Evolutionary conservation across 169 alveolate genomes (phyloP), one percentile per base, ranked within the genome.

Genomic region (Ichthyophthirius multifiliis): DNA sequence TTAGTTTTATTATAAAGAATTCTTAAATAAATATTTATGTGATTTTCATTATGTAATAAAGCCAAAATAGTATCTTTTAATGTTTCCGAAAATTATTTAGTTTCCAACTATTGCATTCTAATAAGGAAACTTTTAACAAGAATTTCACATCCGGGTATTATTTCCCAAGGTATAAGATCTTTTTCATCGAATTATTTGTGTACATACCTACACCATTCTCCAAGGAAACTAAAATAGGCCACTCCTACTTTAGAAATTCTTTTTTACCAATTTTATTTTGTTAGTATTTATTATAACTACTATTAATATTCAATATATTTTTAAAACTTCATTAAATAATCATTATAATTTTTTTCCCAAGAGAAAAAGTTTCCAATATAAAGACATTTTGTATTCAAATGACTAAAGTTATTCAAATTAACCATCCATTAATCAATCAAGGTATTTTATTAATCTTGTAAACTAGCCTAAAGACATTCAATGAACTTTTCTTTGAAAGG

Each of bases 81-180:
- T 5, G 91, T 83, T 34, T 90, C 92, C 5, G 95, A 92, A 55
- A 87, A 90, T 27, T 34, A 41, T 18, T 74, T 78, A 34, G 89
- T 63, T 20, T 87, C 90, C 71, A 91, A 65, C 2, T 63, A 82
- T 43, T 87, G 81, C 85, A 90, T 65, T 45, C 87, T 93, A 3
- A 75, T 34, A 0, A 90, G 65, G 23, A 90, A 74, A 15, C 88
- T 78, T 47, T 83, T 87, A 6, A 90, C 85, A 12, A 81, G 41
- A 27, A 41, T 75, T 31, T 73, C 62, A 75, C 82, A 89, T n/a
- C 95, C 95, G 20, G 95, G 93, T 5, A 90, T 55, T 65, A 84
- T 65, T 10, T 65, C 41, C 92, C 91, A 90, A 34, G 80, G 65
- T 12, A 90, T 76, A 62, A 76, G 74, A 7, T 85, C 37, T 55